Evolutionary conservation across 176 grass and related monocot species (phyloP).

Genomic region (Ananas comosus): DNA sequence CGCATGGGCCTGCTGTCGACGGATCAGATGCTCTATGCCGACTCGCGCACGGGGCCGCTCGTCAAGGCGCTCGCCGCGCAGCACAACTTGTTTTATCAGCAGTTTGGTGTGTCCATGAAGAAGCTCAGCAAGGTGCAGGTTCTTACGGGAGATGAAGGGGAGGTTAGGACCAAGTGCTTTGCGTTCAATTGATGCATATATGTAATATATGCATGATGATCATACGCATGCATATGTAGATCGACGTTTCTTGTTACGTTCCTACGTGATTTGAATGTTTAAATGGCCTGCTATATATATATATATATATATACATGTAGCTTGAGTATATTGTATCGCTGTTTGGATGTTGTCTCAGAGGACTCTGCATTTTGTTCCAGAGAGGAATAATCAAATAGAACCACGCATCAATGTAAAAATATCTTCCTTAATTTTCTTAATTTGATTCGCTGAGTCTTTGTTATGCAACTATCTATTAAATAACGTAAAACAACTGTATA

Average conservation of each 20-base stretch:
- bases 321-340: not conserved
- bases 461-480: too few relatives aligned
- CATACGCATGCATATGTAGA: too few relatives aligned
- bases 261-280: not conserved
- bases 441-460: not conserved
- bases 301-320: not conserved
- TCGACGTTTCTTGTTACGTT: not conserved
- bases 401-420: not conserved
- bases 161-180: constrained; percentile 66
- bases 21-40: constrained; percentile 40
- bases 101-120: constrained; percentile 61
- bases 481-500: too few relatives aligned
- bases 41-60: constrained; percentile 43
- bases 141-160: constrained; percentile 60
- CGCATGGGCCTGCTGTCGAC: constrained; percentile 49
- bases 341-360: not conserved
- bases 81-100: constrained; percentile 20
- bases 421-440: not conserved
- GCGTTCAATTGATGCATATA: constrained; percentile 27
- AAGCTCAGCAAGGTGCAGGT: constrained; percentile 49
- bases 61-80: constrained; percentile 25
- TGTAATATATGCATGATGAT: too few relatives aligned
- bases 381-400: not conserved
- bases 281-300: not conserved
- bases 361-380: not conserved